These are phyloP conservation scores for Saturnispora quitensis DNA, from an alignment of 805 yeast genomes.

Conservation along the genomic window DNA sequence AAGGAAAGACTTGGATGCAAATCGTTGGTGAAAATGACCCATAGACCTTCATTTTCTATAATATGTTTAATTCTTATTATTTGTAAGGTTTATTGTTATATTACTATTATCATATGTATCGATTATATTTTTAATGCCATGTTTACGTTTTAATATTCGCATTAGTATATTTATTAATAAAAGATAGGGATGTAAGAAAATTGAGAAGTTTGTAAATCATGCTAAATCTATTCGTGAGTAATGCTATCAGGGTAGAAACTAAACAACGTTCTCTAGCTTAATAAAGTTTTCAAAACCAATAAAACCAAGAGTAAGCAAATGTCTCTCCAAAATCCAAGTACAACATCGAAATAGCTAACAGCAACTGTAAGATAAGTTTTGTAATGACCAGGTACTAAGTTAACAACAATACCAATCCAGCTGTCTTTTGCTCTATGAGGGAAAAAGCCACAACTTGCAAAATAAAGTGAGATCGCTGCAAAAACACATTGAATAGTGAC, in stretches of 20 bases:
- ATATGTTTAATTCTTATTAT: background rate
- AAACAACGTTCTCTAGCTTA: background rate
- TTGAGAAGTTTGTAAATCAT: background rate
- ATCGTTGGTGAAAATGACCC: conserved; percentile 57
- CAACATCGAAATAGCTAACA: conserved; percentile 22
- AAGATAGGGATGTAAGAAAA: conserved; percentile 1
- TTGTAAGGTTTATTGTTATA: background rate
- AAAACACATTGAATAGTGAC: conserved; percentile 16
- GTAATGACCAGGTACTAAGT: conserved; percentile 18
- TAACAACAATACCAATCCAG: conserved; percentile 16
- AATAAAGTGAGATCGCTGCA: conserved; percentile 13
- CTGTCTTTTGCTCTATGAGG: conserved; percentile 11
- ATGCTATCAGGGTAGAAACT: background rate
- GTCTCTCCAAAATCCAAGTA: conserved; percentile 20
- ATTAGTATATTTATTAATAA: too few relatives aligned
- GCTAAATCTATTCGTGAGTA: background rate
- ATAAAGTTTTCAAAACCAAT: conserved; percentile 17
- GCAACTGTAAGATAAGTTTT: conserved; percentile 12
- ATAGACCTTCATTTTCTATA: conserved; percentile 9
- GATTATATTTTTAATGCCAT: background rate
- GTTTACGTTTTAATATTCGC: too few relatives aligned
- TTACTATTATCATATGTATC: background rate
- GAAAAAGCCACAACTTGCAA: conserved; percentile 8
- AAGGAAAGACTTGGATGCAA: conserved; percentile 78
- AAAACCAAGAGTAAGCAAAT: conserved; percentile 21